Base-by-base conservation (phyloP, 805 yeast genomes). In the Candida qinlingensis region DNA sequence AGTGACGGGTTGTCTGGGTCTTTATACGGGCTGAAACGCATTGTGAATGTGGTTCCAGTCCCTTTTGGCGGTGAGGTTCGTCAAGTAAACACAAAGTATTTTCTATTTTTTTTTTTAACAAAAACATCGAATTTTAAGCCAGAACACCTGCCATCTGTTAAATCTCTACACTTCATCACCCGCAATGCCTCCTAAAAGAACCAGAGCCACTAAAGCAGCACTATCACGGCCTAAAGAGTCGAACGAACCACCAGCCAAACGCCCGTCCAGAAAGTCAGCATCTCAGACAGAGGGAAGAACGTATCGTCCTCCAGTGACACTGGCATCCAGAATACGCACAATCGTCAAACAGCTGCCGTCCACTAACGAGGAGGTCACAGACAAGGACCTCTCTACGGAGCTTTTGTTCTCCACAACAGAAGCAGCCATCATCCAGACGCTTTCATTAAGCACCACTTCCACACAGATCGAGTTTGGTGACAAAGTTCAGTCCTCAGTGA, bases 21-120 rank as follows among this genome's bases (percentile, higher is more conserved):
- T 9, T 47, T 47, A 27, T 54, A 54, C 4, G 58, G 58, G 28
- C 56, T 53, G 53, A 53, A 53, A 7, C 52, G 44, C 58, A 54
- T 54, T 26, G 3, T 35, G n/a, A 11, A 7, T 12, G 39, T 37
- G 28, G 10, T 9, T 11, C 3, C 37, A 10, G n/a, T 35, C n/a
- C n/a, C n/a, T 35, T 35, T 7, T 35, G 37, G 19, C 19, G 19
- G 3, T 19, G 19, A 19, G 19, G 19, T 19, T 19, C 19, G 19
- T 19, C 19, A 19, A 19, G 19, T 19, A 19, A 19, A 19, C 19
- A 19, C 19, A 19, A 19, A 19, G 19, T 19, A 19, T 19, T 19
- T 19, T 19, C 3, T 19, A 19, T 19, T 19, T 19, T 19, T 19
- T 19, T 19, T 19, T 19, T 19, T 19, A 19, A 19, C 19, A 19